Conservation (phyloP, 805 yeast genomes). For the Wickerhamiella qilinensis region DNA sequence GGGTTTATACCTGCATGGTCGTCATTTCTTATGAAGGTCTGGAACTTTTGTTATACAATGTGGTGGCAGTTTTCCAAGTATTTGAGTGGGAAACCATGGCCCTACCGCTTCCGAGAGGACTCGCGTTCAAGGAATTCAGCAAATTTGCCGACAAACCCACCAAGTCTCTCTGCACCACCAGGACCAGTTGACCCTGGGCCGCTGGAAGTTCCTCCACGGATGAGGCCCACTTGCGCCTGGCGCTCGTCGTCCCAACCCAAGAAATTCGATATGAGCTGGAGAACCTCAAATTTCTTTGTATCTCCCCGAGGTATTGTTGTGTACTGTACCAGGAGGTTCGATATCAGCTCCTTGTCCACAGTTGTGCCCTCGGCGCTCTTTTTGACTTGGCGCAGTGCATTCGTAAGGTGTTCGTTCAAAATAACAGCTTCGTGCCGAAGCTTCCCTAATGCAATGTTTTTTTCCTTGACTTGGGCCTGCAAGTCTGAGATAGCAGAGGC, state of each 20-base stretch:
- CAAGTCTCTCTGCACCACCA: constrained; percentile 7
- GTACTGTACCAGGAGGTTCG: constrained; percentile 74
- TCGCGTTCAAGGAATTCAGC: constrained; percentile 24
- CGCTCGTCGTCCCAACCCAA: constrained; percentile 71
- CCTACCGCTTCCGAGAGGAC: constrained; percentile 15
- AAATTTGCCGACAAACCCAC: constrained; percentile 24
- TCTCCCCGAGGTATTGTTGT: constrained; percentile 83
- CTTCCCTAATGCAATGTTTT: constrained; percentile 71
- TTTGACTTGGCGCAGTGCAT: constrained; percentile 72
- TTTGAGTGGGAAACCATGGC: too few relatives aligned
- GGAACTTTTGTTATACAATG: too few relatives aligned
- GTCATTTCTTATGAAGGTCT: too few relatives aligned
- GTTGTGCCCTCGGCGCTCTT: constrained; percentile 58
- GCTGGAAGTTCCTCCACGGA: constrained; percentile 7
- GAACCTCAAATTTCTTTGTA: constrained; percentile 83
- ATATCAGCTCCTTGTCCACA: constrained; percentile 76
- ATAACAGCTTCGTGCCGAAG: constrained; percentile 88
- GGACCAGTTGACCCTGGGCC: constrained; percentile 2
- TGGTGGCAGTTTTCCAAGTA: too few relatives aligned
- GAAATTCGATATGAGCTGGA: constrained; percentile 66
- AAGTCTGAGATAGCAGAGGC: constrained; percentile 16
- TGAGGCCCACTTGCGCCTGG: constrained; percentile 20
- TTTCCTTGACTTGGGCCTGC: constrained; percentile 41
- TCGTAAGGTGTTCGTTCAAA: constrained; percentile 86
- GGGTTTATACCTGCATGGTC: too few relatives aligned